Evolutionary conservation across 2,329 filamentous ascomycete species (phyloP).

Genomic region (Bipolaris cookei): DNA sequence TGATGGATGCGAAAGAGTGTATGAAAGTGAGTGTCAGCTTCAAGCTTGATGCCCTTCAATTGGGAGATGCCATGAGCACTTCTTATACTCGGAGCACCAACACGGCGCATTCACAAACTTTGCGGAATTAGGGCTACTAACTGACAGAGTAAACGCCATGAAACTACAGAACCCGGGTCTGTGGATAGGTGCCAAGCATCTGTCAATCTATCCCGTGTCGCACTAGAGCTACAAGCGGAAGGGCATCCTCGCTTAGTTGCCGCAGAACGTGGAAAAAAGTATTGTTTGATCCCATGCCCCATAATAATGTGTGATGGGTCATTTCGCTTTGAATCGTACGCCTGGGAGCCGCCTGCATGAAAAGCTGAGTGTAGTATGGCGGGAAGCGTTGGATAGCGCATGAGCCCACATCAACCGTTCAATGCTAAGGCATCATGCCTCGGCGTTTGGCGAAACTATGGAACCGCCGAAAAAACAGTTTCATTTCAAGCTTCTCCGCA

Average conservation of each 20-base stretch:
- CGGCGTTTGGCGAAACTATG: slow-evolving; percentile 37
- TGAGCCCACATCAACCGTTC: slow-evolving; percentile 28
- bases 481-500: slow-evolving; percentile 9
- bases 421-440: slow-evolving; percentile 15
- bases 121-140: slow-evolving; percentile 23
- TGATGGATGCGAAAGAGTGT: slow-evolving; percentile 40
- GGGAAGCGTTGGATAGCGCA: slow-evolving; percentile 18
- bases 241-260: slow-evolving; percentile 28
- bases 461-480: slow-evolving; percentile 23
- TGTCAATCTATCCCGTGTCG: slow-evolving; percentile 37
- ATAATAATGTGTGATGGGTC: slow-evolving; percentile 29
- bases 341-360: slow-evolving; percentile 20
- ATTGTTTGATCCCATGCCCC: slow-evolving; percentile 26
- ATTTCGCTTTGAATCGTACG: slow-evolving; percentile 32
- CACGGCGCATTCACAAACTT: slow-evolving; percentile 23
- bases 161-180: slow-evolving; percentile 25
- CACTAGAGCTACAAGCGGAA: slow-evolving; percentile 24
- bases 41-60: slow-evolving; percentile 36
- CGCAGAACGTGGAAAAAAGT: slow-evolving; percentile 30
- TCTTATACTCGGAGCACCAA: slow-evolving; percentile 35
- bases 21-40: slow-evolving; percentile 43
- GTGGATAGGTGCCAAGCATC: slow-evolving; percentile 28
- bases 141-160: slow-evolving; percentile 13
- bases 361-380: slow-evolving; percentile 26
- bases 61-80: slow-evolving; percentile 10